A percentile compares a stretch with the other conserved stretches of the same genome.
phyloP scores from a whole-genome alignment of 106 monocot species.

The Allium fistulosum region DNA sequence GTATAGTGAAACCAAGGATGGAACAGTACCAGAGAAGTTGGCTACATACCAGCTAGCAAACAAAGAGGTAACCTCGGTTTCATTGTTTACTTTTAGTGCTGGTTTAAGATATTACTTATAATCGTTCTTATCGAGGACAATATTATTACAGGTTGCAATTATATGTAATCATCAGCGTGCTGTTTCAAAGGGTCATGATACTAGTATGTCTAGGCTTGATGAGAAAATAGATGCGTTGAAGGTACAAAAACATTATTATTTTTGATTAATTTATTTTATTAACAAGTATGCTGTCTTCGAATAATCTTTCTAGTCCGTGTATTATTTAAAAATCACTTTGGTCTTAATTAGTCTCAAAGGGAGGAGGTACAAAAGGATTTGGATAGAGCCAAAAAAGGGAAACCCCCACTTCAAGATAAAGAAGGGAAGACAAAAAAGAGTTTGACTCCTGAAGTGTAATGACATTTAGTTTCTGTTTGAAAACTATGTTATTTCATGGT shows the following conservation, averaged over 20 bases:
- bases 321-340: background rate
- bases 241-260: slow-evolving; percentile 23
- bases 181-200: slow-evolving; percentile 92
- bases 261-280: too few species aligned
- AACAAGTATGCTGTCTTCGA: too few species aligned
- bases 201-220: slow-evolving; percentile 69
- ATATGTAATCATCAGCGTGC: slow-evolving; percentile 93
- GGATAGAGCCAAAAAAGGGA: slow-evolving; percentile 64
- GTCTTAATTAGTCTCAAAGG: slow-evolving; percentile 36
- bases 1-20: slow-evolving; percentile 60
- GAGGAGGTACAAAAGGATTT: slow-evolving; percentile 70
- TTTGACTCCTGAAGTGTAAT: slow-evolving; percentile 67
- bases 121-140: slow-evolving; percentile 3
- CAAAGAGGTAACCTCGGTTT: slow-evolving; percentile 57
- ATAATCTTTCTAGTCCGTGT: too few species aligned
- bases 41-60: slow-evolving; percentile 84
- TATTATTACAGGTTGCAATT: slow-evolving; percentile 60
- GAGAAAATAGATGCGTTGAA: slow-evolving; percentile 80
- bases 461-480: background rate
- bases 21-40: slow-evolving; percentile 59
- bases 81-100: slow-evolving; percentile 12
- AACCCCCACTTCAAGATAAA: slow-evolving; percentile 28
- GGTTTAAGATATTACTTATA: background rate
- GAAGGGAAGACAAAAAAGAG: slow-evolving; percentile 52
- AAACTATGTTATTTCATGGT: background rate